These are phyloP conservation scores for Tuber microsphaerosporum DNA, from an alignment of 495 filamentous ascomycete species.

Conservation along the genomic window DNA sequence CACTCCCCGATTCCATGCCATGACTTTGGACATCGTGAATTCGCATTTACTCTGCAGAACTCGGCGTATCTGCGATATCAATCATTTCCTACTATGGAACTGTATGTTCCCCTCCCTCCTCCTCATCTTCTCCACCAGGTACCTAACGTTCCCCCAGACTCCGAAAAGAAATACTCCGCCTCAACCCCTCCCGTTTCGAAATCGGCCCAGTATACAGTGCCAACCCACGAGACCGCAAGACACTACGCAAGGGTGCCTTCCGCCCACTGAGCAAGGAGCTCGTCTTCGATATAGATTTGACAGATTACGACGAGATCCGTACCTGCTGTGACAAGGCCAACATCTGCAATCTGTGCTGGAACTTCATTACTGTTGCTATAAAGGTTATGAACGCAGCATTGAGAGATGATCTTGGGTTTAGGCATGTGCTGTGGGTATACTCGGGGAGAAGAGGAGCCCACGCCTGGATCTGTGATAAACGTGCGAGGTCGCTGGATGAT, in stretches of 20 bases:
- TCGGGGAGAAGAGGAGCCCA: conserved; percentile 92
- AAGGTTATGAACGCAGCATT: conserved; percentile 82
- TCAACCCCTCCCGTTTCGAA: conserved; percentile 90
- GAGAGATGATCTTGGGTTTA: conserved; percentile 88
- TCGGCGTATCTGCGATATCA: conserved; percentile 90
- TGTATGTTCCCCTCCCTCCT: conserved; percentile 50
- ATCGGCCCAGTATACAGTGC: conserved; percentile 92
- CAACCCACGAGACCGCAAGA: conserved; percentile 90
- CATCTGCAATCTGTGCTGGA: conserved; percentile 91
- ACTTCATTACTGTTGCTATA: conserved; percentile 94
- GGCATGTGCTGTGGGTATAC: conserved; percentile 97
- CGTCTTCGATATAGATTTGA: conserved; percentile 98
- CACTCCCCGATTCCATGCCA: conserved; percentile 76
- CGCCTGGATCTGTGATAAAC: conserved; percentile 96
- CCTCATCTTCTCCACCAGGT: neutral
- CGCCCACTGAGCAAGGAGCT: conserved; percentile 79
- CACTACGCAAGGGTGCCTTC: conserved; percentile 67
- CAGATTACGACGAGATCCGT: conserved; percentile 93
- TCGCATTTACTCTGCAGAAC: conserved; percentile 83
- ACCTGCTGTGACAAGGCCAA: conserved; percentile 90
- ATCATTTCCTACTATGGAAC: conserved; percentile 74
- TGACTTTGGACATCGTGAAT: conserved; percentile 89
- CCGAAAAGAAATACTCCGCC: conserved; percentile 78
- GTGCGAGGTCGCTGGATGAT: conserved; percentile 75
- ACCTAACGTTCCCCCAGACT: conserved; percentile 50